Conservation (phyloP, 441 rosid species). For the Cnidoscolus chayamansa region DNA sequence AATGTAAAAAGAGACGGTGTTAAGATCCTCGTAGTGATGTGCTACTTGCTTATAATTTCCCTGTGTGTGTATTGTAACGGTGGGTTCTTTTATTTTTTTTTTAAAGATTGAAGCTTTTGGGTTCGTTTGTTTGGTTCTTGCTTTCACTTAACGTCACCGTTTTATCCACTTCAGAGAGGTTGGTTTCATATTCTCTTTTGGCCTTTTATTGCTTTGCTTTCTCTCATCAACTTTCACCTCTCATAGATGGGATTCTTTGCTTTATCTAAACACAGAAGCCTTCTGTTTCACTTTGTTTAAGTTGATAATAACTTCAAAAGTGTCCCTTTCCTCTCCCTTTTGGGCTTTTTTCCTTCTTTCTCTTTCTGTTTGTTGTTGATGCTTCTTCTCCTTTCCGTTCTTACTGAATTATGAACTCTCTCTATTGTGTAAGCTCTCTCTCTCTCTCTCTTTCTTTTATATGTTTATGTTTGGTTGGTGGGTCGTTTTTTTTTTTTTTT, state of each 20-base stretch:
- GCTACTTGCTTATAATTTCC: no score
- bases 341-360: background rate
- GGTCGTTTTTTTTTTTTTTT: no score
- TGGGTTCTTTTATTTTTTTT: background rate
- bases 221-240: conserved; percentile 19
- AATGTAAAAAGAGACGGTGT: no score
- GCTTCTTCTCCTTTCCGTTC: background rate
- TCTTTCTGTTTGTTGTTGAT: conserved; percentile 1
- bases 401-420: conserved; percentile 33
- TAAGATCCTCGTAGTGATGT: no score
- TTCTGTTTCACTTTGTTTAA: background rate
- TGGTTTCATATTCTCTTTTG: background rate
- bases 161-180: background rate
- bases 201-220: conserved; percentile 7
- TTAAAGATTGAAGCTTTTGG: background rate
- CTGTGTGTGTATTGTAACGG: no score
- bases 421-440: conserved; percentile 33
- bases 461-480: background rate
- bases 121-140: background rate
- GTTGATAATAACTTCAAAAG: background rate
- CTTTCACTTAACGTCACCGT: background rate
- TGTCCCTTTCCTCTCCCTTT: background rate
- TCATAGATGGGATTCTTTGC: conserved; percentile 17
- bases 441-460: background rate
- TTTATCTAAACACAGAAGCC: conserved; percentile 19